phyloP scores from a whole-genome alignment of 306 rosid species.

The Cicer pinnatifidum region DNA sequence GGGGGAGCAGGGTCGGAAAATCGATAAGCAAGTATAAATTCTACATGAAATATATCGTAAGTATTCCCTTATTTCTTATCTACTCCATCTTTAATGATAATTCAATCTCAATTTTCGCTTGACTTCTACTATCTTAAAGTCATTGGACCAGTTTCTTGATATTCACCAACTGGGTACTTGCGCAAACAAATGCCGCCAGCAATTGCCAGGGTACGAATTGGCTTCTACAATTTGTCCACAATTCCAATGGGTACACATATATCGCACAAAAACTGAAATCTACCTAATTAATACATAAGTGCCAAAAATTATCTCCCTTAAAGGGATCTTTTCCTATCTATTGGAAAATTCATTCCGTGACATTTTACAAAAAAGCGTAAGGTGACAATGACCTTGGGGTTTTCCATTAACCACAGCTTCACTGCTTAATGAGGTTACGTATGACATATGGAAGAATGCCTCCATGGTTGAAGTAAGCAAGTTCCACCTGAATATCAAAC shows the following conservation, averaged over 20 bases:
- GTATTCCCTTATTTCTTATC: neutral
- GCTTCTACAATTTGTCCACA: slow-evolving; percentile 22
- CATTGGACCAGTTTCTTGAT: neutral
- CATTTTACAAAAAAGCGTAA: slow-evolving; percentile 42
- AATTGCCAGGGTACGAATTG: neutral
- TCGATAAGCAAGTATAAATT: neutral
- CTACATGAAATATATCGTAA: neutral
- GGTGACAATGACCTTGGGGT: neutral
- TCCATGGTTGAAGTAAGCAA: slow-evolving; percentile 81
- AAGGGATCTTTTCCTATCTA: slow-evolving; percentile 42
- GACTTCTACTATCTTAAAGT: neutral
- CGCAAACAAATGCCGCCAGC: neutral
- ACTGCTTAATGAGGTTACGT: slow-evolving; percentile 71
- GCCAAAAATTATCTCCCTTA: slow-evolving; percentile 41
- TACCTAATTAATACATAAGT: neutral
- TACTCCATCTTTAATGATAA: neutral
- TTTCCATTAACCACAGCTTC: slow-evolving; percentile 40
- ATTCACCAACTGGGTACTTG: neutral
- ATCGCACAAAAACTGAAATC: neutral
- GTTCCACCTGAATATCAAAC: slow-evolving; percentile 69
- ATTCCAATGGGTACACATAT: slow-evolving; percentile 5
- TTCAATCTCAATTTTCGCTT: neutral
- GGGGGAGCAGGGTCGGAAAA: too few relatives aligned
- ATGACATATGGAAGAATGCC: slow-evolving; percentile 90
- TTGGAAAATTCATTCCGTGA: slow-evolving; percentile 44